Evolutionary conservation across 768 basidiomycete species (phyloP), one percentile per base, ranked within the genome.

Genomic region (Nidula microcarpa): DNA sequence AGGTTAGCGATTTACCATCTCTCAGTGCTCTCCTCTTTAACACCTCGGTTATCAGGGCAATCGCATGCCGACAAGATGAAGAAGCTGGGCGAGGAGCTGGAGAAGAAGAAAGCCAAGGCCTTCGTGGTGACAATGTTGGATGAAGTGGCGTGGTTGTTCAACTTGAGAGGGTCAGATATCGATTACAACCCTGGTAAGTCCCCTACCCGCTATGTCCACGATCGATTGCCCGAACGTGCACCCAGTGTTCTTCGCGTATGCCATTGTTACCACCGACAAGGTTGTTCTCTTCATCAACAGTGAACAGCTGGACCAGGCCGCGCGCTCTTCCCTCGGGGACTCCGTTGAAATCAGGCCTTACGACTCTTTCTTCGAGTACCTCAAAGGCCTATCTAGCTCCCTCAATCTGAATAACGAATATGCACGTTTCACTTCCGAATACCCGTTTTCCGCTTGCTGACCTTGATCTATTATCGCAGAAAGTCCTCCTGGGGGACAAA

Each of bases 101-200:
- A 65, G 52, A 84, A 82, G 73, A 77, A 83, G 60, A 79, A 83
- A 17, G 72, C 71, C n/a, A 79, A 85, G 57, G 93, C 89, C 1
- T 67, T 91, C 41, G 85, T 96, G 1, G 80, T 98, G 4, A 87
- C 79, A n/a, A 85, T 88, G 78, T 80, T 98, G 17, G 96, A 98
- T 66, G 96, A 98, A 66, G 84, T 96, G 48, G 94, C 93, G 0
- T 98, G 94, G 94, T 64, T 94, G 37, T 91, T 93, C 72, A 95
- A 98, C 67, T 74, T 99, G 33, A 86, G 96, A 56, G 95, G 94
- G 1, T 81, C 85, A 2, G 96, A 98, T 65, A 95, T 98, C 61
- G 85, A 86, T 34, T 98, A 80, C 71, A 98, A 97, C 54, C 78
- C 78, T 54, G 77, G 77, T 76, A 49, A 14, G 69, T 53, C 6